Evolutionary conservation across 345 rosid genomes (phyloP).

Genomic region (Salix caprea): DNA sequence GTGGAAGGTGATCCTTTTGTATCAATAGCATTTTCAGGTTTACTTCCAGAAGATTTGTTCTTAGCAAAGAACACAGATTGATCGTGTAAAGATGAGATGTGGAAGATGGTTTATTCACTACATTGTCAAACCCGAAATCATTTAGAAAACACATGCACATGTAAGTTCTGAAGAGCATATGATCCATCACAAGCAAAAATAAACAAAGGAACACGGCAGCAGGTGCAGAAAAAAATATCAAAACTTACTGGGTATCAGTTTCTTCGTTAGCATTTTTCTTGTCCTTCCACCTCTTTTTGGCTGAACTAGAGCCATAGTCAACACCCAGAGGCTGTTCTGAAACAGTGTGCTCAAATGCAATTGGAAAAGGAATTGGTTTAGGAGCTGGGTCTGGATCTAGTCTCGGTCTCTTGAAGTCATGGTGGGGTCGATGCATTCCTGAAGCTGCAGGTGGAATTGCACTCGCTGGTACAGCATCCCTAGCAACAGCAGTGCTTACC

Average conservation of each 20-base stretch:
- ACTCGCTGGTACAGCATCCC: background rate
- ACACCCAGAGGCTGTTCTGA: background rate
- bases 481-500: background rate
- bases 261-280: conserved; percentile 4
- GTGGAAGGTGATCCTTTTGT: background rate
- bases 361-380: conserved; percentile 16
- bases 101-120: background rate
- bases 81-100: background rate
- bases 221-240: too few relatives aligned
- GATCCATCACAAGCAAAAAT: background rate
- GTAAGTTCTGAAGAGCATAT: background rate
- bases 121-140: background rate
- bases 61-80: background rate
- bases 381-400: conserved; percentile 1
- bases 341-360: conserved; percentile 10
- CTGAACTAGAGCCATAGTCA: background rate
- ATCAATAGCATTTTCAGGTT: background rate
- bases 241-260: background rate
- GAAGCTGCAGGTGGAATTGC: background rate
- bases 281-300: conserved; percentile 11
- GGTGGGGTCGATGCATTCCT: background rate
- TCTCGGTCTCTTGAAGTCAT: conserved; percentile 11
- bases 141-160: background rate
- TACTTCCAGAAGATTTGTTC: background rate
- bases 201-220: background rate